Conservation (phyloP, 2,329 filamentous ascomycete species). For the Fusarium succisae region DNA sequence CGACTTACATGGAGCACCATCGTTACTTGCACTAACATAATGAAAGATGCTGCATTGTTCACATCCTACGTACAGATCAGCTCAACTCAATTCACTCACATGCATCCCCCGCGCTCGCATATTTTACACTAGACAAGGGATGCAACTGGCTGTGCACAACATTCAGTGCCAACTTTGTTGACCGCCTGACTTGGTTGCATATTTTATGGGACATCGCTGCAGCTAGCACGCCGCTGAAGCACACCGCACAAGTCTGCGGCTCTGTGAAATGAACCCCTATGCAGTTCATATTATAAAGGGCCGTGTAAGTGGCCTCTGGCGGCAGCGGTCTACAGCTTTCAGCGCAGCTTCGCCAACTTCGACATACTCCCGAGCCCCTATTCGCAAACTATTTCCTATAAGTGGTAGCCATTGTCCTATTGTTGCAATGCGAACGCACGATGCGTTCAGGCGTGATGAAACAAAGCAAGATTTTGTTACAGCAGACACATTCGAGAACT, state of each 20-base stretch:
- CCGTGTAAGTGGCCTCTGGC: slow-evolving; percentile 29
- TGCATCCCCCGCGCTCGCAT: slow-evolving; percentile 31
- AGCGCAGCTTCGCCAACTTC: background rate
- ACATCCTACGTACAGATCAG: background rate
- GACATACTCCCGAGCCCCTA: slow-evolving; percentile 30
- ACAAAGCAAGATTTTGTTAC: slow-evolving; percentile 8
- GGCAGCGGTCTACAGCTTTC: slow-evolving; percentile 21
- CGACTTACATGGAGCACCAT: slow-evolving; percentile 35
- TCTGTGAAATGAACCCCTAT: slow-evolving; percentile 43
- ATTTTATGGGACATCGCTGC: slow-evolving; percentile 46
- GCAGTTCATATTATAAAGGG: slow-evolving; percentile 38
- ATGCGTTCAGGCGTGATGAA: slow-evolving; percentile 10
- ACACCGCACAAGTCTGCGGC: slow-evolving; percentile 44
- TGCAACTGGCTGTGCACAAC: slow-evolving; percentile 33
- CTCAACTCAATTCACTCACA: slow-evolving; percentile 16
- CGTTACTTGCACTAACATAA: slow-evolving; percentile 6
- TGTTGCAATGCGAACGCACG: slow-evolving; percentile 20
- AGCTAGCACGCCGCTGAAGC: slow-evolving; percentile 41
- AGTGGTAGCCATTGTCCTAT: slow-evolving; percentile 13
- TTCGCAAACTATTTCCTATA: slow-evolving; percentile 8
- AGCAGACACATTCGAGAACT: background rate
- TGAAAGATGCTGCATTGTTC: background rate
- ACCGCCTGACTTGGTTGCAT: slow-evolving; percentile 46
- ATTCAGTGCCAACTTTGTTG: slow-evolving; percentile 37
- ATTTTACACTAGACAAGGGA: slow-evolving; percentile 39